Conservation (phyloP, 2,329 filamentous ascomycete genomes). For the Penicillium sp. region DNA sequence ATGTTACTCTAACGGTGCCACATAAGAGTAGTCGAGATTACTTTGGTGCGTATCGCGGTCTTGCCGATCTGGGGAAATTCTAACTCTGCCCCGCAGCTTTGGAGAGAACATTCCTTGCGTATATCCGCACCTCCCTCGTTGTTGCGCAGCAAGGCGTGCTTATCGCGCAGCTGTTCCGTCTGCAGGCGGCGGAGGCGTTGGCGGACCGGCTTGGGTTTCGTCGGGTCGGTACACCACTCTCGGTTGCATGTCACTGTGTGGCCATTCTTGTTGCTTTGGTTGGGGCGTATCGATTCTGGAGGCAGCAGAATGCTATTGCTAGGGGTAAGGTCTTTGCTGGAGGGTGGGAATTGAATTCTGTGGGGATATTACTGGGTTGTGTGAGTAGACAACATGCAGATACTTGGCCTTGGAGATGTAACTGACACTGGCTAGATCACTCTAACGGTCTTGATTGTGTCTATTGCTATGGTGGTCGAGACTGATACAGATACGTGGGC, state of each 20-base stretch:
- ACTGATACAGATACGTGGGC: constrained; percentile 1
- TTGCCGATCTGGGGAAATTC: not conserved
- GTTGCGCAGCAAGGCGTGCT: constrained; percentile 59
- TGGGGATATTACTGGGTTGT: constrained; percentile 41
- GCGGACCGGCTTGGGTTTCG: constrained; percentile 51
- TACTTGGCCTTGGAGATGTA: not conserved
- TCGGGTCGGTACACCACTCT: constrained; percentile 54
- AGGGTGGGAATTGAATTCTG: constrained; percentile 50
- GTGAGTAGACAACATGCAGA: constrained; percentile 35
- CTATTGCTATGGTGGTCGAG: constrained; percentile 16
- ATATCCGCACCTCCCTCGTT: constrained; percentile 61
- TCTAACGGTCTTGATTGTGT: constrained; percentile 14
- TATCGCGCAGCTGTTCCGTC: constrained; percentile 59
- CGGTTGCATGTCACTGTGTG: constrained; percentile 41
- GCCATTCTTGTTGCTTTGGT: constrained; percentile 45
- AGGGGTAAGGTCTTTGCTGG: constrained; percentile 50
- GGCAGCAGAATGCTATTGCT: constrained; percentile 52
- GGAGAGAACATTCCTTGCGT: constrained; percentile 65
- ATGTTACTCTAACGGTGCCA: constrained; percentile 33
- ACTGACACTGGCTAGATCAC: constrained; percentile 13
- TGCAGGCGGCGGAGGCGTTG: constrained; percentile 39
- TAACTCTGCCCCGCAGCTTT: constrained; percentile 45
- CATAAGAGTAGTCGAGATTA: constrained; percentile 37
- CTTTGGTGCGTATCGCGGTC: constrained; percentile 26
- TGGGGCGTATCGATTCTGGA: constrained; percentile 54